Base-by-base conservation (phyloP, 2,329 filamentous ascomycete species). In the Verticillium zaregamsianum region DNA sequence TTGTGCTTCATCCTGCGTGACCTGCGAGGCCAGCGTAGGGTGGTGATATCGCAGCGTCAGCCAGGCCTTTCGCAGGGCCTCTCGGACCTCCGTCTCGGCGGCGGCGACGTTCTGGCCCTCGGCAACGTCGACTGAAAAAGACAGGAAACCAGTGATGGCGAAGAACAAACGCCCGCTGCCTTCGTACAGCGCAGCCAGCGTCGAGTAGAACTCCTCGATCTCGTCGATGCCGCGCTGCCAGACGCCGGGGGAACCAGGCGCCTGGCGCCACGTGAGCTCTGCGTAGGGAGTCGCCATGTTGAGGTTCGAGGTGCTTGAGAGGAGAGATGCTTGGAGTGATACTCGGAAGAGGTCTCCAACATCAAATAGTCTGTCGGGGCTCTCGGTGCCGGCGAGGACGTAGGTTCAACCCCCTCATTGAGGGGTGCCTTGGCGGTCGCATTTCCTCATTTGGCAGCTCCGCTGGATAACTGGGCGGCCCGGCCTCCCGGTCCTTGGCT, bases 141-240 rank as follows among this genome's bases (percentile, higher is more conserved):
- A 75, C 2, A 79, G 55, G 20, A 74, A 73, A 0, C 74, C 77
- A 0, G 78, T 78, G 5, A 81, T 78, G 2, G 73, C 73, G 58
- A 80, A 80, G 63, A 73, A 77, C 54, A 32, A n/a, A 2, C 25
- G 31, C 0, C 75, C 75, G 33, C 69, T 78, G 1, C 69, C 75
- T 28, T 74, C 68, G 45, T 74, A 79, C 0, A 68, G 64, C 12
- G 70, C 72, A 0, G 70, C 70, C 11, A 79, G 63, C 1, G 72
- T 66, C 0, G 75, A 70, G 62, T 81, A 81, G 39, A 76, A 77
- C 17, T 74, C 64, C 59, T 81, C 77, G 0, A 71, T 69, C 61
- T 81, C 78, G 33, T 81, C 77, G 9, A 76, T 66, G n/a, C 68
- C 68, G 6, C 75, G 71, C 7, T 70, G 66, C 74, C 75, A 78